Conservation (phyloP, 495 filamentous ascomycete species). For the Glarea lozoyensis region DNA sequence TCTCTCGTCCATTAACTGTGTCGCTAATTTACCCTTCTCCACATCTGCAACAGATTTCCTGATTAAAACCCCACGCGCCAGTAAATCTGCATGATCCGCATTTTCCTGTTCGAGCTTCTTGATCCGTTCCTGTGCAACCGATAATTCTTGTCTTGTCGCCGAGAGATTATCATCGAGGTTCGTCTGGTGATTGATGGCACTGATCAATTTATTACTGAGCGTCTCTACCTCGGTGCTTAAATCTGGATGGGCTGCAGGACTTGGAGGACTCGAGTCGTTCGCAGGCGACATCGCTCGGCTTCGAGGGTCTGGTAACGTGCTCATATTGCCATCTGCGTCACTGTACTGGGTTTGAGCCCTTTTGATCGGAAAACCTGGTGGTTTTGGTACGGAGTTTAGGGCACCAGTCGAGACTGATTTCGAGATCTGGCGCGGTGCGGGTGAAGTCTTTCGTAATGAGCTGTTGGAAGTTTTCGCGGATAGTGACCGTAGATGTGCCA, state of each 20-base stretch:
- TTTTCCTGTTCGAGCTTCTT: slow-evolving; percentile 53
- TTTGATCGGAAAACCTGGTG: slow-evolving; percentile 14
- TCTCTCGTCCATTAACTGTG: slow-evolving; percentile 55
- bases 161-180: slow-evolving; percentile 81
- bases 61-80: slow-evolving; percentile 64
- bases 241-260: slow-evolving; percentile 19
- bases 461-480: too few relatives aligned
- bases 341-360: slow-evolving; percentile 4
- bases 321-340: slow-evolving; percentile 21
- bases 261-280: slow-evolving; percentile 8
- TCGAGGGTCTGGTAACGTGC: slow-evolving; percentile 22
- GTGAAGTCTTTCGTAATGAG: too few relatives aligned
- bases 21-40: slow-evolving; percentile 54
- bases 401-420: slow-evolving; percentile 18
- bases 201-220: slow-evolving; percentile 89
- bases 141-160: slow-evolving; percentile 73
- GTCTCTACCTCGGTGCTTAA: slow-evolving; percentile 68
- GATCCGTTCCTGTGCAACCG: slow-evolving; percentile 59
- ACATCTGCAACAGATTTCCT: slow-evolving; percentile 60
- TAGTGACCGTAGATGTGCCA: too few relatives aligned
- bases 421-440: slow-evolving; percentile 13
- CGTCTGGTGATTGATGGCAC: slow-evolving; percentile 96
- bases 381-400: slow-evolving; percentile 13
- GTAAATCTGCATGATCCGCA: slow-evolving; percentile 60
- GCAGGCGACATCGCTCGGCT: slow-evolving; percentile 19